Evolutionary conservation across 2,329 filamentous ascomycete genomes (phyloP), one percentile per base, ranked within the genome.

Genomic region (Eutypa lata): DNA sequence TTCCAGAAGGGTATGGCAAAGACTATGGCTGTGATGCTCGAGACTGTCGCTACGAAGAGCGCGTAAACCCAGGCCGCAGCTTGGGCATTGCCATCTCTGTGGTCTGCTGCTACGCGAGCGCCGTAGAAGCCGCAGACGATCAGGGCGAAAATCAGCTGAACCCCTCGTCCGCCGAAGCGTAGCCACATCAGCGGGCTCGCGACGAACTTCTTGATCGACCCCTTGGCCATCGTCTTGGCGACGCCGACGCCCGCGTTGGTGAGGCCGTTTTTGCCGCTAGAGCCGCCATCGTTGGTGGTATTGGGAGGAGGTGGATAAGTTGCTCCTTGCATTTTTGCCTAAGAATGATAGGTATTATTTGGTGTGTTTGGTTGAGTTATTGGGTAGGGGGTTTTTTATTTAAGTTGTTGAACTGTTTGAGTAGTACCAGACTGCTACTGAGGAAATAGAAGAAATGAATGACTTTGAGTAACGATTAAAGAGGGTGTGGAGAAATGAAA

Each of bases 71-170:
- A 90, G 65, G 82, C 81, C 1, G 78, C 68, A 0, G 72, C 68
- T 63, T 82, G 76, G 11, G 73, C 65, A n/a, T 64, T 57, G 49
- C 66, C 67, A 37, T 57, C 60, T 19, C 64, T 61, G 48, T 59
- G 62, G 21, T 81, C 79, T 6, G 68, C 63, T 54, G 76, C 67
- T n/a, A 88, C 76, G 53, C 86, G 83, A 54, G 77, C 72, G 14
- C 81, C 86, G 61, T 90, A 92, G 52, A 91, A 79, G 22, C 84
- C 89, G 51, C 83, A 78, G 49, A 88, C 83, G 42, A 86, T 80
- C 53, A 91, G 71, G 45, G 82, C 88, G 62, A 90, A 78, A 63
- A 89, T 72, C 64, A 91, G 82, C 65, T 92, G 89, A 31, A 89
- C 68, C 63, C 84, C 76, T 56, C 88, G 87, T 16, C 86, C 73